phyloP scores from a whole-genome alignment of 2,329 filamentous ascomycete genomes.

The Grosmannia clavigera region DNA sequence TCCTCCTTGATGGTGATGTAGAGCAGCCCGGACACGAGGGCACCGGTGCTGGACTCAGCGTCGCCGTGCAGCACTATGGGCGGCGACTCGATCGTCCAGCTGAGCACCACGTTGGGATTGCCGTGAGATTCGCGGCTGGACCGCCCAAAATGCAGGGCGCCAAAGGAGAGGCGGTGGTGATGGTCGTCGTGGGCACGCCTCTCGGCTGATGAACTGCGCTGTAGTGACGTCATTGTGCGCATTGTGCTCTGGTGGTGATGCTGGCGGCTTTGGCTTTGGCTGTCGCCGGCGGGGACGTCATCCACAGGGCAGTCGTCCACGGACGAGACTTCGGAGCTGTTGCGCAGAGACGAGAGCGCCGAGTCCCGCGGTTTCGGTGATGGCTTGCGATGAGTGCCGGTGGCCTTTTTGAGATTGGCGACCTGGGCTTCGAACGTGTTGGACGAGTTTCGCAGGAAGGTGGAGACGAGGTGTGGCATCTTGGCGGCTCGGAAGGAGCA shows the following conservation, averaged over 20 bases:
- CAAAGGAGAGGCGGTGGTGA: conserved; percentile 28
- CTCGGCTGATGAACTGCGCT: conserved; percentile 11
- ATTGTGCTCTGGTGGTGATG: conserved; percentile 7
- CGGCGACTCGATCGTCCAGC: conserved; percentile 67
- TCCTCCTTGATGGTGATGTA: conserved; percentile 60
- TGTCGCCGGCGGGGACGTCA: not conserved
- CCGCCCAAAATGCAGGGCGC: conserved; percentile 28
- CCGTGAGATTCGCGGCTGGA: conserved; percentile 27
- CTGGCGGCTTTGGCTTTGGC: not conserved
- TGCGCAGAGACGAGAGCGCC: conserved; percentile 13
- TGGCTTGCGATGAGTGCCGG: conserved; percentile 20
- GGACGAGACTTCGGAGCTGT: conserved; percentile 24
- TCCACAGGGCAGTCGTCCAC: conserved; percentile 22
- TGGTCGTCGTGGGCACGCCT: conserved; percentile 22
- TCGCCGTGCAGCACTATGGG: conserved; percentile 75
- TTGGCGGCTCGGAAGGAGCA: not conserved
- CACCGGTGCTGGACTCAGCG: conserved; percentile 64
- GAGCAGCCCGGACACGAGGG: conserved; percentile 74
- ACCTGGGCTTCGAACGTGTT: conserved; percentile 31
- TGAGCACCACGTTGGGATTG: conserved; percentile 29
- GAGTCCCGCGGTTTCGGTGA: conserved; percentile 13
- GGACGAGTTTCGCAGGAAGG: conserved; percentile 44
- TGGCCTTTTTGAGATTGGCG: conserved; percentile 33
- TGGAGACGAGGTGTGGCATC: conserved; percentile 47
- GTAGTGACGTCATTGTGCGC: conserved; percentile 8